These are phyloP conservation scores for Suillus decipiens DNA, from an alignment of 768 basidiomycete species.

Conservation along the genomic window DNA sequence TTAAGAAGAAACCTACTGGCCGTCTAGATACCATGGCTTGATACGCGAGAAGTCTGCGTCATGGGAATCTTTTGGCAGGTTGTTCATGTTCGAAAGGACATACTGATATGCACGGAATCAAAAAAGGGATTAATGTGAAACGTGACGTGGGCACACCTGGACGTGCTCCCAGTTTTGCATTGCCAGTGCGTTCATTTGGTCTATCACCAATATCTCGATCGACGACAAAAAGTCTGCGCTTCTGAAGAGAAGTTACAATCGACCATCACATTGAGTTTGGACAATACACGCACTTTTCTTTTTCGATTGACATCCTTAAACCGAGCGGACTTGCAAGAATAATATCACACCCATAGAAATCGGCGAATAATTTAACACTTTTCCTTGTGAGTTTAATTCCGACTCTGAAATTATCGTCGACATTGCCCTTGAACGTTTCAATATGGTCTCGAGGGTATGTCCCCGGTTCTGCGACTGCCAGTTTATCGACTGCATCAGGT, in stretches of 20 bases:
- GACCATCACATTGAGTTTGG: neutral
- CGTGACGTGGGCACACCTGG: conserved; percentile 54
- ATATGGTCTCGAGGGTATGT: conserved; percentile 88
- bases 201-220: conserved; percentile 87
- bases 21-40: conserved; percentile 97
- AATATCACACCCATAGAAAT: conserved; percentile 89
- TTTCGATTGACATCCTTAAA: conserved; percentile 88
- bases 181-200: conserved; percentile 87
- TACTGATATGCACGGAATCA: conserved; percentile 50
- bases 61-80: conserved; percentile 89
- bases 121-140: neutral
- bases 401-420: conserved; percentile 92
- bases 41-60: conserved; percentile 96
- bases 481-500: conserved; percentile 75
- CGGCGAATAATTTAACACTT: conserved; percentile 87
- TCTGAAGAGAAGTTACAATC: conserved; percentile 39
- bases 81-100: conserved; percentile 81
- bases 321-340: conserved; percentile 94
- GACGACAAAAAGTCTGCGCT: conserved; percentile 91
- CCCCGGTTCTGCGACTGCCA: conserved; percentile 69
- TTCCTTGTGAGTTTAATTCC: conserved; percentile 93
- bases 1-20: conserved; percentile 62
- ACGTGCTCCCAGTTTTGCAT: conserved; percentile 99
- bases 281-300: conserved; percentile 72
- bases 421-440: conserved; percentile 93